Evolutionary conservation across 1,284 basidiomycete genomes (phyloP).

Genomic region (Hemileia vastatrix): DNA sequence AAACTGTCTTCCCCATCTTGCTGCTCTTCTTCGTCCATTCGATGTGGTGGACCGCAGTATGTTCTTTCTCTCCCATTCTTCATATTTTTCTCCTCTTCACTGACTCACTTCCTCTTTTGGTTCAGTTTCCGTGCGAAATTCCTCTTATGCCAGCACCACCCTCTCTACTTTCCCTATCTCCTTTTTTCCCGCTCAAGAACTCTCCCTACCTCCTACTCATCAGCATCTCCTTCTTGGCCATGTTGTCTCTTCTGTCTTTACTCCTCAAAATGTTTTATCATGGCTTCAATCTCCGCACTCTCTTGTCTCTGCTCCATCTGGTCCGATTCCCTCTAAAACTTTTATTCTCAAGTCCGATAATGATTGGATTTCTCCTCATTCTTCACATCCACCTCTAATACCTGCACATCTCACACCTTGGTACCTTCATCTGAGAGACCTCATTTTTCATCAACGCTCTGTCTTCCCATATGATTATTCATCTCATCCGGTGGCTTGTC

Average conservation of each 20-base stretch:
- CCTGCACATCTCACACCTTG: constrained; percentile 24
- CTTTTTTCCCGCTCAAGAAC: neutral
- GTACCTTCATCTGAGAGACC: constrained; percentile 24
- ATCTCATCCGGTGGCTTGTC: constrained; percentile 21
- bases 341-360: constrained; percentile 18
- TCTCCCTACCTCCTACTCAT: neutral
- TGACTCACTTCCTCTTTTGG: constrained; percentile 12
- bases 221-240: too few relatives aligned
- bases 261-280: neutral
- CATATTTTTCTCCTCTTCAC: constrained; percentile 16
- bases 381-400: constrained; percentile 11
- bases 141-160: constrained; percentile 12
- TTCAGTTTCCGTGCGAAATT: constrained; percentile 23
- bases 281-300: neutral
- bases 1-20: constrained; percentile 26
- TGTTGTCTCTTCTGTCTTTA: constrained; percentile 7
- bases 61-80: constrained; percentile 11
- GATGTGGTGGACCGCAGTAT: constrained; percentile 13
- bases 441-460: constrained; percentile 1
- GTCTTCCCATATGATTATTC: constrained; percentile 3
- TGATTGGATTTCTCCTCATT: constrained; percentile 9
- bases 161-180: constrained; percentile 5
- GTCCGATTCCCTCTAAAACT: constrained; percentile 18
- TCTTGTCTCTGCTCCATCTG: neutral
- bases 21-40: constrained; percentile 27